Evolutionary conservation across 2,329 filamentous ascomycete genomes (phyloP).

Genomic region (Ophiostoma australiae): DNA sequence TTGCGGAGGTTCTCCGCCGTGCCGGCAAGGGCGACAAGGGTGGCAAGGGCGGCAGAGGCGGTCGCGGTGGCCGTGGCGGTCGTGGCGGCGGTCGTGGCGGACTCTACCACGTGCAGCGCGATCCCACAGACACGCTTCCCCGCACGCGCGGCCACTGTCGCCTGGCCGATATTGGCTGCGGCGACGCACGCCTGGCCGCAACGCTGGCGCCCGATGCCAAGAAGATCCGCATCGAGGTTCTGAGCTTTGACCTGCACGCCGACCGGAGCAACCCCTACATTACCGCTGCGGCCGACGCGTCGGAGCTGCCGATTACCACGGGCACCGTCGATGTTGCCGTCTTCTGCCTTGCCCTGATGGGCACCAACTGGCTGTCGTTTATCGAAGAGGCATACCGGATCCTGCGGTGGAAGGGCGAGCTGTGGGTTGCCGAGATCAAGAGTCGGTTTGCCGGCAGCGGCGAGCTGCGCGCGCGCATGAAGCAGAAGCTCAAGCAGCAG

Average conservation of each 20-base stretch:
- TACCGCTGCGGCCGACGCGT: constrained; percentile 85
- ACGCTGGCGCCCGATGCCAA: constrained; percentile 59
- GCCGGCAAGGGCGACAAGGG: constrained; percentile 24
- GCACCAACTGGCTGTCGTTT: constrained; percentile 96
- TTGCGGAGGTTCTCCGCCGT: constrained; percentile 64
- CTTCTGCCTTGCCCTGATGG: constrained; percentile 97
- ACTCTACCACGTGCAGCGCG: constrained; percentile 26
- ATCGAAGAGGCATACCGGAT: constrained; percentile 93
- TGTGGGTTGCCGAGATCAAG: constrained; percentile 98
- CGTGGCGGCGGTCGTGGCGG: constrained; percentile 30
- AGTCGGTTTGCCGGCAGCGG: constrained; percentile 64
- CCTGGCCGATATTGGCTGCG: constrained; percentile 89
- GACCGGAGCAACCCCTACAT: constrained; percentile 57
- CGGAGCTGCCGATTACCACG: constrained; percentile 69
- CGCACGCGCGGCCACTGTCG: constrained; percentile 67
- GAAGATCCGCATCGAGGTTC: constrained; percentile 66
- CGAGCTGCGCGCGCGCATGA: constrained; percentile 28
- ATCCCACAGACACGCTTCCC: constrained; percentile 52
- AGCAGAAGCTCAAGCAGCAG: constrained; percentile 32
- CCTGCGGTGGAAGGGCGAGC: constrained; percentile 87
- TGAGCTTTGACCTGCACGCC: constrained; percentile 77
- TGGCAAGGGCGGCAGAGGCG: constrained; percentile 25
- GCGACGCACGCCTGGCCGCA: constrained; percentile 76
- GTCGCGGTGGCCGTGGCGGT: constrained; percentile 24
- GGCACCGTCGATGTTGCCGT: constrained; percentile 79